Conservation (phyloP, 2,329 filamentous ascomycete species). For the Penicillium sp. region DNA sequence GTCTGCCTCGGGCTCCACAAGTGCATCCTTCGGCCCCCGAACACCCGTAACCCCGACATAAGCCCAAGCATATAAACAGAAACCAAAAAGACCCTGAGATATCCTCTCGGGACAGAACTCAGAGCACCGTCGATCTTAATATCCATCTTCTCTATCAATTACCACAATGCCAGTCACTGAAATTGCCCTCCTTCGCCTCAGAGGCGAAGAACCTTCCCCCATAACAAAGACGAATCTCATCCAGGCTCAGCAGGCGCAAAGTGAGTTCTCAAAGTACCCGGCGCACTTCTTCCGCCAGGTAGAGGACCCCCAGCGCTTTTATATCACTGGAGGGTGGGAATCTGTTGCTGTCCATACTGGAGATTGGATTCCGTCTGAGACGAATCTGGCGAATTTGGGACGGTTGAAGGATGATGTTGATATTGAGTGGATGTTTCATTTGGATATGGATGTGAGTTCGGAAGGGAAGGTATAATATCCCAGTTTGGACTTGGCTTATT, state of each 20-base stretch:
- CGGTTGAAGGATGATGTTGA: slow-evolving; percentile 38
- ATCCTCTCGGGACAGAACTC: too few species aligned
- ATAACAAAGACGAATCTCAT: slow-evolving; percentile 20
- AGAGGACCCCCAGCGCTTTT: slow-evolving; percentile 46
- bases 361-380: slow-evolving; percentile 44
- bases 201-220: neutral
- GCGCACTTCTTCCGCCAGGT: slow-evolving; percentile 45
- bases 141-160: neutral
- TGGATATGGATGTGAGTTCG: slow-evolving; percentile 37
- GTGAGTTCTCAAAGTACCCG: slow-evolving; percentile 34
- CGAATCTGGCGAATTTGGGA: slow-evolving; percentile 43
- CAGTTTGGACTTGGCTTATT: neutral
- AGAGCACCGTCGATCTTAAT: neutral
- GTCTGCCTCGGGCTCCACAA: neutral
- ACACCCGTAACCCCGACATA: neutral
- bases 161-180: slow-evolving; percentile 6
- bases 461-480: too few species aligned
- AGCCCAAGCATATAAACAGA: neutral
- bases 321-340: slow-evolving; percentile 50
- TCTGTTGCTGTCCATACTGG: slow-evolving; percentile 44
- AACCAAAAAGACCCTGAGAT: neutral
- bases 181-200: slow-evolving; percentile 2
- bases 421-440: slow-evolving; percentile 47
- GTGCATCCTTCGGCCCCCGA: neutral
- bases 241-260: slow-evolving; percentile 39